Conservation (phyloP, 2,329 filamentous ascomycete species). For the Zymoseptoria ardabiliae region DNA sequence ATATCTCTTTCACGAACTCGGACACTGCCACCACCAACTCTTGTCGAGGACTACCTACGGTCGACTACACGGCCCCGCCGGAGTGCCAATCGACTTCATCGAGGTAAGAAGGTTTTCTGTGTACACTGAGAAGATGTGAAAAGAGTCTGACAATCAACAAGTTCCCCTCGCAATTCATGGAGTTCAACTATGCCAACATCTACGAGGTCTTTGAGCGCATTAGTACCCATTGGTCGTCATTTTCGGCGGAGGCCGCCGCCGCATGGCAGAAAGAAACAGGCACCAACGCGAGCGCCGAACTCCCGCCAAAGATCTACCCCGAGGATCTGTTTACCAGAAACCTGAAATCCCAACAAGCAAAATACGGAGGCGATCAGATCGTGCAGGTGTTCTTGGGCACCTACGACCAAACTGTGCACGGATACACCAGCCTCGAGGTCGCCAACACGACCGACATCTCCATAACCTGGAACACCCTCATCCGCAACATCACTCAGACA, state of each 20-base stretch:
- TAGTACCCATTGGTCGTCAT: conserved; percentile 5
- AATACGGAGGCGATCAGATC: neutral
- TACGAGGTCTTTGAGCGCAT: conserved; percentile 4
- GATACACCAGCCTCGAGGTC: neutral
- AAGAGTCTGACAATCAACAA: too few relatives aligned
- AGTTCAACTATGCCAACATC: neutral
- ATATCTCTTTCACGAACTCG: neutral
- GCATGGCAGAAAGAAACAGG: conserved; percentile 1
- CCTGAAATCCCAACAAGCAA: neutral
- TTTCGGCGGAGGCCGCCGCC: neutral
- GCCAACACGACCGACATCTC: neutral
- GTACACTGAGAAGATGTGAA: too few relatives aligned
- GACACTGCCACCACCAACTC: conserved; percentile 2
- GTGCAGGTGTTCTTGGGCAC: neutral
- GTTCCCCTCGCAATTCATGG: neutral
- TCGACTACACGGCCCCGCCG: neutral
- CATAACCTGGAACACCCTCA: neutral
- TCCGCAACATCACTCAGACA: neutral
- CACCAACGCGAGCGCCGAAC: neutral
- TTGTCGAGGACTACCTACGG: conserved; percentile 1
- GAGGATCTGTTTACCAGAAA: neutral
- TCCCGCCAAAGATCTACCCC: neutral
- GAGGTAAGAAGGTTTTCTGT: neutral
- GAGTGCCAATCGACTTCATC: conserved; percentile 4
- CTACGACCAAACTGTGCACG: neutral